Conservation (phyloP, 148 eudicot genomes). For the Rhododendron ferrugineum region DNA sequence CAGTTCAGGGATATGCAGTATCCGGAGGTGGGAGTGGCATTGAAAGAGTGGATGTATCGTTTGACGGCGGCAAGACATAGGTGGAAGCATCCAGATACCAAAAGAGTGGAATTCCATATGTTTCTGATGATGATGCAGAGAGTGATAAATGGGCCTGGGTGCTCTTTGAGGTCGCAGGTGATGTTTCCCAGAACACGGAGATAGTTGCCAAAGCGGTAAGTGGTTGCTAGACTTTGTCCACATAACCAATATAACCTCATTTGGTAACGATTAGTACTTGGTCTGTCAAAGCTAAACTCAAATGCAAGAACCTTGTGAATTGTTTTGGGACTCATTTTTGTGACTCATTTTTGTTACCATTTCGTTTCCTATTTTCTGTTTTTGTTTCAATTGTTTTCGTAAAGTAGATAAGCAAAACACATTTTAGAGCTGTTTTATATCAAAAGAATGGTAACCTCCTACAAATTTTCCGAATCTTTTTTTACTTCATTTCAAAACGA, state of each 20-base stretch:
- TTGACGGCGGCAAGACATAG: conserved; percentile 93
- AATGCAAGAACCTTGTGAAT: neutral
- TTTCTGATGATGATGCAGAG: conserved; percentile 40
- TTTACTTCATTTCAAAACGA: neutral
- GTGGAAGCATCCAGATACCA: conserved; percentile 80
- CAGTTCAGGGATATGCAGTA: conserved; percentile 73
- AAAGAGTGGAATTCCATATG: conserved; percentile 53
- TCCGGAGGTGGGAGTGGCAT: conserved; percentile 96
- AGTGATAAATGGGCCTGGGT: conserved; percentile 98
- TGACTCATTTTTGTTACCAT: neutral
- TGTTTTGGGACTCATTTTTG: neutral
- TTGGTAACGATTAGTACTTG: neutral
- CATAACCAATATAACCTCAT: neutral
- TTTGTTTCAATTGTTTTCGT: no score
- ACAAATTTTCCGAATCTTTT: no score
- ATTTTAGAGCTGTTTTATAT: neutral
- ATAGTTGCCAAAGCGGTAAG: conserved; percentile 94
- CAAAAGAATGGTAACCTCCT: no score
- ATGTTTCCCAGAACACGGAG: conserved; percentile 50
- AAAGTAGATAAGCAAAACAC: neutral
- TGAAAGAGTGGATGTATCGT: conserved; percentile 82
- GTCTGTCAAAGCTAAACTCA: neutral
- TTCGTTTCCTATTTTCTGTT: neutral
- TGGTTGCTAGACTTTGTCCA: neutral
- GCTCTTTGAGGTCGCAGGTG: conserved; percentile 61